A percentile compares a stretch with the other conserved stretches of the same genome.
phyloP scores from a whole-genome alignment of 2,329 filamentous ascomycete genomes.

The Epichloe typhina region DNA sequence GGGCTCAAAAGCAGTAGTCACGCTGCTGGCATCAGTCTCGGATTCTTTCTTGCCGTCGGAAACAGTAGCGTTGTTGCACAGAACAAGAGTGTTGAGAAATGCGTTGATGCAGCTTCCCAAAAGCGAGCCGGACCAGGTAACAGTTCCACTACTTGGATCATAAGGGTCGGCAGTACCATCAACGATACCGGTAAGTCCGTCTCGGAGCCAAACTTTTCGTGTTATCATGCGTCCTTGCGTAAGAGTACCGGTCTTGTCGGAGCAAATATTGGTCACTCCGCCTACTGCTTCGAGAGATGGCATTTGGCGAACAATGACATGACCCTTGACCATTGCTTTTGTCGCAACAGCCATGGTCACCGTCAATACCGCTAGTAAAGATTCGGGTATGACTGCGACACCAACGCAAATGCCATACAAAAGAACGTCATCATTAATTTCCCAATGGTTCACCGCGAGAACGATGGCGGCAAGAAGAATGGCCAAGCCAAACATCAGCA shows the following conservation, averaged over 20 bases:
- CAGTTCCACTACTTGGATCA: slow-evolving; percentile 44
- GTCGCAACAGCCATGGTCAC: slow-evolving; percentile 58
- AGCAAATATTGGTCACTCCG: slow-evolving; percentile 57
- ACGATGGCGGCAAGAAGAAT: slow-evolving; percentile 47
- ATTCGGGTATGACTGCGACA: slow-evolving; percentile 52
- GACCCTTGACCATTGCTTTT: slow-evolving; percentile 49
- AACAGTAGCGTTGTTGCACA: slow-evolving; percentile 48
- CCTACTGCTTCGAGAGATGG: slow-evolving; percentile 53
- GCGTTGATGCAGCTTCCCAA: slow-evolving; percentile 27
- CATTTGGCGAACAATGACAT: slow-evolving; percentile 54
- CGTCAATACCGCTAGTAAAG: slow-evolving; percentile 55
- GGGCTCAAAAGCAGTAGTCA: slow-evolving; percentile 29
- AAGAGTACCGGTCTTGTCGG: slow-evolving; percentile 57
- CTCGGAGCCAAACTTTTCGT: slow-evolving; percentile 47
- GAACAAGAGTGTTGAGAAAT: slow-evolving; percentile 41
- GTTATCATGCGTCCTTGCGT: slow-evolving; percentile 56
- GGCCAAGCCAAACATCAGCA: slow-evolving; percentile 64
- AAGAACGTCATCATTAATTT: slow-evolving; percentile 41
- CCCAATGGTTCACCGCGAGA: slow-evolving; percentile 43
- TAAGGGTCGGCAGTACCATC: slow-evolving; percentile 44
- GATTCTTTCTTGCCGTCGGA: slow-evolving; percentile 33
- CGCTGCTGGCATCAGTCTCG: slow-evolving; percentile 33
- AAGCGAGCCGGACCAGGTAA: slow-evolving; percentile 30
- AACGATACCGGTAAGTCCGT: slow-evolving; percentile 38
- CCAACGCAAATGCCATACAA: slow-evolving; percentile 49